Evolutionary conservation across 257 asterid genomes (phyloP).

Genomic region (Plantago major): DNA sequence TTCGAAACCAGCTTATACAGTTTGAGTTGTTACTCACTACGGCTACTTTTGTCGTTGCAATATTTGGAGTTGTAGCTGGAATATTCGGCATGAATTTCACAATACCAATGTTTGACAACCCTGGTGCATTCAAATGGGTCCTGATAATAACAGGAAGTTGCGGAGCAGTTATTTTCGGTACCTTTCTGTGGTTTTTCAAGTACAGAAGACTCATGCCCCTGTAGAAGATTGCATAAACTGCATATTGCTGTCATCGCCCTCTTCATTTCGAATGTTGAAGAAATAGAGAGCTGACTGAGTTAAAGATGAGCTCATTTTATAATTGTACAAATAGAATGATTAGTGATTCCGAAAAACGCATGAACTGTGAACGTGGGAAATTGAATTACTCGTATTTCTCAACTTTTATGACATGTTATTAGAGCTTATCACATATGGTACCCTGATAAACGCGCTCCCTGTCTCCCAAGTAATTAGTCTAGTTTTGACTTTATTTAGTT

Average conservation of each 20-base stretch:
- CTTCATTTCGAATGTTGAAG: conserved; percentile 15
- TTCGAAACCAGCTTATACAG: conserved; percentile 95
- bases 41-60: conserved; percentile 90
- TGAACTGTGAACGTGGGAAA: no score
- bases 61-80: conserved; percentile 96
- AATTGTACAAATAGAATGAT: conserved; percentile 19
- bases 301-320: conserved; percentile 3
- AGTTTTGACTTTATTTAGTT: no score
- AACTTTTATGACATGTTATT: no score
- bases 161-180: conserved; percentile 54
- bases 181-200: conserved; percentile 82
- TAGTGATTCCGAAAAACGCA: no score
- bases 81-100: conserved; percentile 88
- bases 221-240: conserved; percentile 27
- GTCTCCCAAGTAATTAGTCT: no score
- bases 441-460: no score
- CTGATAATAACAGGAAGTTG: conserved; percentile 66
- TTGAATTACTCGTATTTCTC: no score
- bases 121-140: conserved; percentile 87
- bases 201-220: conserved; percentile 88
- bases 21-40: conserved; percentile 89
- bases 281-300: conserved; percentile 12
- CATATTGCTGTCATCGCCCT: neutral
- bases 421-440: no score
- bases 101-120: conserved; percentile 55